A percentile compares a stretch with the other conserved stretches of the same genome.
Evolutionary conservation across 2,329 filamentous ascomycete species (phyloP).

Genomic region (Penicillium sp.): DNA sequence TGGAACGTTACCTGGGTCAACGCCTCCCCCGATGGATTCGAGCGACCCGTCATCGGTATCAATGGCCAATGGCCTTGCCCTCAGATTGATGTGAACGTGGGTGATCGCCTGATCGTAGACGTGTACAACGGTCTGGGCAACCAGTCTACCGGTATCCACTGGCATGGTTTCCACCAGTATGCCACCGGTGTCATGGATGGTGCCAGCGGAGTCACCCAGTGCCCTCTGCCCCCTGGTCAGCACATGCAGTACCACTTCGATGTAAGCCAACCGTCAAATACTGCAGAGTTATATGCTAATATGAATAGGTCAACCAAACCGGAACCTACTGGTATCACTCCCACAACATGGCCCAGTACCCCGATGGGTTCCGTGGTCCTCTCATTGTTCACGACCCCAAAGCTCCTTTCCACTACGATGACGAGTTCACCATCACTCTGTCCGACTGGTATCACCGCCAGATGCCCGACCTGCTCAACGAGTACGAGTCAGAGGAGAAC

Average conservation of each 20-base stretch:
- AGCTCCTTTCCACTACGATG: constrained; percentile 61
- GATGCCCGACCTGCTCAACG: constrained; percentile 49
- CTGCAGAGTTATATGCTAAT: background rate
- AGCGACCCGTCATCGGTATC: constrained; percentile 69
- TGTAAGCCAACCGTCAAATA: constrained; percentile 25
- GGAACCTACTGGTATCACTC: constrained; percentile 82
- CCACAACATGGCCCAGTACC: constrained; percentile 66
- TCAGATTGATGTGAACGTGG: constrained; percentile 42
- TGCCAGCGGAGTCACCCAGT: constrained; percentile 64
- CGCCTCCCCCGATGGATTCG: constrained; percentile 67
- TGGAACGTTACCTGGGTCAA: constrained; percentile 71
- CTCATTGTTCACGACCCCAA: constrained; percentile 64
- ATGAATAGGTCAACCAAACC: constrained; percentile 56
- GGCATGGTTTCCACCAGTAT: constrained; percentile 70
- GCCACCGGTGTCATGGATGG: constrained; percentile 72
- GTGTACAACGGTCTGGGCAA: constrained; percentile 42
- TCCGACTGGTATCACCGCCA: constrained; percentile 70
- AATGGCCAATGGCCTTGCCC: constrained; percentile 76
- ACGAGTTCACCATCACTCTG: constrained; percentile 63
- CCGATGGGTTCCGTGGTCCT: constrained; percentile 65
- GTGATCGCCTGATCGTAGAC: constrained; percentile 40
- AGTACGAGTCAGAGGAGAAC: constrained; percentile 45
- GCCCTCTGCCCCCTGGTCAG: constrained; percentile 62
- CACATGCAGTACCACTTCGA: constrained; percentile 68
- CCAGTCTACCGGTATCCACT: constrained; percentile 48